Evolutionary conservation across 352 stramenopile genomes (phyloP).

Genomic region (Pythium brachiatum): DNA sequence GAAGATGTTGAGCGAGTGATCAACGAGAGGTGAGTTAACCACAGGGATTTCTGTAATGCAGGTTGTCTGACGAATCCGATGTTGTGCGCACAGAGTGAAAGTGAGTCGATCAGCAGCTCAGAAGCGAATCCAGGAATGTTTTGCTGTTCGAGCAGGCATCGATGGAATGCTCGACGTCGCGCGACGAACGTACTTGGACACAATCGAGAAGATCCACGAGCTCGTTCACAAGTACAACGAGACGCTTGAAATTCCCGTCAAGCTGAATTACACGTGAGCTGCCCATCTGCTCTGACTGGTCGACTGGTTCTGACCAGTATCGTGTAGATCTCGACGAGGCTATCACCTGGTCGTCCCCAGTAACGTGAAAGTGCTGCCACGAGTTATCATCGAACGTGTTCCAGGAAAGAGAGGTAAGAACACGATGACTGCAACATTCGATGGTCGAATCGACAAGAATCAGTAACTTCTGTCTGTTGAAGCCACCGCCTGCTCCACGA

Average conservation of each 20-base stretch:
- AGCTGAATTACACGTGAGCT: slow-evolving; percentile 76
- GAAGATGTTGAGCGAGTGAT: slow-evolving; percentile 69
- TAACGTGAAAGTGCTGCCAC: slow-evolving; percentile 55
- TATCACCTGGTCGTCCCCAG: slow-evolving; percentile 69
- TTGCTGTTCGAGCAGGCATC: slow-evolving; percentile 75
- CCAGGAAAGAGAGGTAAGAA: slow-evolving; percentile 52
- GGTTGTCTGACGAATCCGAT: background rate
- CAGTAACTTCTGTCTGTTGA: slow-evolving; percentile 4
- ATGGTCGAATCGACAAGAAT: too few species aligned
- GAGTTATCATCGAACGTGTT: slow-evolving; percentile 65
- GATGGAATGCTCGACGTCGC: slow-evolving; percentile 86
- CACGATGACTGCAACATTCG: background rate
- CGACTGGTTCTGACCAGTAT: background rate
- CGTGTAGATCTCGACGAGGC: slow-evolving; percentile 46
- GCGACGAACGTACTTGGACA: slow-evolving; percentile 75
- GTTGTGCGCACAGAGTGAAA: slow-evolving; percentile 43
- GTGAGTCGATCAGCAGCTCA: slow-evolving; percentile 62
- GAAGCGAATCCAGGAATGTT: slow-evolving; percentile 85
- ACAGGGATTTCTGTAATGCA: background rate
- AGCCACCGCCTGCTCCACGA: slow-evolving; percentile 88
- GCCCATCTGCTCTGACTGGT: background rate
- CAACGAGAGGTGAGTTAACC: slow-evolving; percentile 51
- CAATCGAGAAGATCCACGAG: slow-evolving; percentile 81
- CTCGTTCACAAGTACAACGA: slow-evolving; percentile 76
- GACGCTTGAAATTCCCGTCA: slow-evolving; percentile 55